Percentiles rank a stretch among this genome's conserved stretches.
phyloP scores from a whole-genome alignment of 2,329 filamentous ascomycete species.

The Cytospora mali region DNA sequence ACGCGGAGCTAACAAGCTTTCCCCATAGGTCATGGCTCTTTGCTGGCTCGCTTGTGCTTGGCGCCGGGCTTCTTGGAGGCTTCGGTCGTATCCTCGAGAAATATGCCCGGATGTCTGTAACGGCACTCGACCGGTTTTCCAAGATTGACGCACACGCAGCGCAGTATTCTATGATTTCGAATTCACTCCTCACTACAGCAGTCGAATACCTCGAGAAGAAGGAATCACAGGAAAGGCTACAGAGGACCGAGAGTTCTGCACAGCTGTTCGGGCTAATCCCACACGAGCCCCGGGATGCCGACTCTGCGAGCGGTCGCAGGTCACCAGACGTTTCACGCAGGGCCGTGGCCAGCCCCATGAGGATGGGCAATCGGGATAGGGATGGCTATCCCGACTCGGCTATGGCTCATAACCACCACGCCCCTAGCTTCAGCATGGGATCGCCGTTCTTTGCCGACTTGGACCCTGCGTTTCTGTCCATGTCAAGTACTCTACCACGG shows the following conservation, averaged over 20 bases:
- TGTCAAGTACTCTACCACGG: slow-evolving; percentile 37
- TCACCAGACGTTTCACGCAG: slow-evolving; percentile 16
- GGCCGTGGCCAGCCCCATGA: slow-evolving; percentile 7
- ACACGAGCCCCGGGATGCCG: slow-evolving; percentile 28
- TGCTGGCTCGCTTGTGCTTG: slow-evolving; percentile 54
- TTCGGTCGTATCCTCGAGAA: slow-evolving; percentile 57
- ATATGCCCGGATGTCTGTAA: slow-evolving; percentile 50
- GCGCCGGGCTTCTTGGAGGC: slow-evolving; percentile 52
- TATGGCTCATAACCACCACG: slow-evolving; percentile 15
- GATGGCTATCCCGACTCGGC: neutral
- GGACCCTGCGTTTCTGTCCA: slow-evolving; percentile 41
- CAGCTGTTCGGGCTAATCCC: slow-evolving; percentile 55
- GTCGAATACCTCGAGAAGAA: slow-evolving; percentile 50
- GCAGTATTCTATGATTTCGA: slow-evolving; percentile 57
- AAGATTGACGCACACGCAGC: slow-evolving; percentile 52
- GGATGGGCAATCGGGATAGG: slow-evolving; percentile 1
- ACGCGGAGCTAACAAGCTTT: neutral
- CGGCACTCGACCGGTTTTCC: slow-evolving; percentile 52
- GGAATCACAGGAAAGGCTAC: slow-evolving; percentile 49
- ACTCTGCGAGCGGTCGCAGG: neutral
- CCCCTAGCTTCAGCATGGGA: slow-evolving; percentile 31
- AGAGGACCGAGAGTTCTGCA: slow-evolving; percentile 53
- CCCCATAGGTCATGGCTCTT: slow-evolving; percentile 54
- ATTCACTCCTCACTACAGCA: slow-evolving; percentile 51
- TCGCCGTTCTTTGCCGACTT: slow-evolving; percentile 41